phyloP scores from a whole-genome alignment of 2,329 filamentous ascomycete species.

The Fusarium newnesense region DNA sequence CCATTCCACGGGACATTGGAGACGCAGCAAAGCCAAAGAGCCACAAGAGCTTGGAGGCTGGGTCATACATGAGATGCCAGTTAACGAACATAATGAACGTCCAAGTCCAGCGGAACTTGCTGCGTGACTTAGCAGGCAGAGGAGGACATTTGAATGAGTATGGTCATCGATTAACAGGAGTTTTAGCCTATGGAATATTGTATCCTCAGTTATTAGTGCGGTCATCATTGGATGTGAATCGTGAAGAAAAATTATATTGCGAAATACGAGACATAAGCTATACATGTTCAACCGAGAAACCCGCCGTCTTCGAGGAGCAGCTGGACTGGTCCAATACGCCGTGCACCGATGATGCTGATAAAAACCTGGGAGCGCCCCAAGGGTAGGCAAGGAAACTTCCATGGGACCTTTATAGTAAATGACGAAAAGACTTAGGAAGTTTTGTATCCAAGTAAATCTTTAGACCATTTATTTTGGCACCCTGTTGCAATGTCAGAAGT shows the following conservation, averaged over 20 bases:
- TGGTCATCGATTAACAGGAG: background rate
- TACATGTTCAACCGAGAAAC: background rate
- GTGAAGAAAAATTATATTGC: background rate
- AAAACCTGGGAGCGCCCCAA: background rate
- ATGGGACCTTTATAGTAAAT: background rate
- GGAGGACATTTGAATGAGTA: background rate
- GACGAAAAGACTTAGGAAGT: background rate
- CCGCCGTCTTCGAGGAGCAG: background rate
- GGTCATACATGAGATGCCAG: background rate
- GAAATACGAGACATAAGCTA: background rate
- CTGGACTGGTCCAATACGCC: background rate
- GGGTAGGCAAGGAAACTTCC: background rate
- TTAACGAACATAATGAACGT: background rate
- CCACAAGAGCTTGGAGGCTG: background rate
- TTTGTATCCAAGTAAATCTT: background rate
- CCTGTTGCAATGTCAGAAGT: background rate
- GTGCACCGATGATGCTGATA: background rate
- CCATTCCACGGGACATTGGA: background rate
- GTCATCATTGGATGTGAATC: background rate
- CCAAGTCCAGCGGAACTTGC: background rate
- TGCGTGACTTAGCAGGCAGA: background rate
- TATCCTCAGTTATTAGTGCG: background rate
- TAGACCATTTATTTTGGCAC: background rate
- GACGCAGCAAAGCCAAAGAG: background rate
- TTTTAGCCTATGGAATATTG: background rate